Evolutionary conservation across 768 basidiomycete species (phyloP), one percentile per base, ranked within the genome.

Genomic region (Pulveroboletus ravenelii): DNA sequence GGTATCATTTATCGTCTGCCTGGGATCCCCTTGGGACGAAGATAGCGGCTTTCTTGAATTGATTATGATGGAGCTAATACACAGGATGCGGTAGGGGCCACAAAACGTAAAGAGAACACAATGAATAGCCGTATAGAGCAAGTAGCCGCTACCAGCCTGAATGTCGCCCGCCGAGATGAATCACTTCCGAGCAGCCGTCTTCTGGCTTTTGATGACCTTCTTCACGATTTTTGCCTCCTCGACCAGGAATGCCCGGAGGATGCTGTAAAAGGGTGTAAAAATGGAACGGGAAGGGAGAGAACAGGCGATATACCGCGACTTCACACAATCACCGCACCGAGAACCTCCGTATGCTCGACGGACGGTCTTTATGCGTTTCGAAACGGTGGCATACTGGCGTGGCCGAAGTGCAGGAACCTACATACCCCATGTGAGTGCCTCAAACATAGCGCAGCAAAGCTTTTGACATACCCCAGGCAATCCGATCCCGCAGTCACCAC

Each of bases 171-270:
- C 40, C 15, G 45, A n/a, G 18, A 41, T 8, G 10, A 50, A 45
- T 64, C 54, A 68, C 59, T 68, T 68, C 25, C 54, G 64, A 27
- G 41, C 10, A 30, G 40, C 42, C 15, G 63, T 60, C 54, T 62
- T 68, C 70, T 81, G 91, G 67, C 87, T 86, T 79, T 96, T 96
- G 80, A 97, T 93, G 62, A 98, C 95, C 75, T 83, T 87, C 86
- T 99, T 99, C 68, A 99, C 96, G 63, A 99, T 98, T 80, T 98
- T 98, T 40, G 96, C 96, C 78, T 99, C 96, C 79, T 98, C 96
- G 36, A 99, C 90, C 53, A 99, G 75, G 85, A 99, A 99, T 56
- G 96, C 93, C 53, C 96, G 90, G 62, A 98, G 87, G 62, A 99
- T 94, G 56, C 96, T 97, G 56, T 0, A 44, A 7, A 20, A 6